phyloP scores from a whole-genome alignment of 768 basidiomycete species.

The Boletus tylopilopsis region DNA sequence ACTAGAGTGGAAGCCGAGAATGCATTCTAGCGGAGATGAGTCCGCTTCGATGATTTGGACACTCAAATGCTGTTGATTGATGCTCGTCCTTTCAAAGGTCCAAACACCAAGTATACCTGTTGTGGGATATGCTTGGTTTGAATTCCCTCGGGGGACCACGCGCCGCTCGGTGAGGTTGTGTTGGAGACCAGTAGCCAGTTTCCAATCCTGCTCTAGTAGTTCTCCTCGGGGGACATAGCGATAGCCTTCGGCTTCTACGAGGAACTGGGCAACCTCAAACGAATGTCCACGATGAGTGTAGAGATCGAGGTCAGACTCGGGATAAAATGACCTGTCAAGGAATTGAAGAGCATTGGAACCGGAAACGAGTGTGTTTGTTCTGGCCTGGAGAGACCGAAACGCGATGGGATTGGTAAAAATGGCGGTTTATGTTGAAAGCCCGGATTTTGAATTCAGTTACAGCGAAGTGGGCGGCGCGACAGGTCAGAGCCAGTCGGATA shows the following conservation, averaged over 20 bases:
- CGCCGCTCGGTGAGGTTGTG: conserved; percentile 21
- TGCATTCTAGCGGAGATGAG: conserved; percentile 25
- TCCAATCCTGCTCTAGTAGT: conserved; percentile 19
- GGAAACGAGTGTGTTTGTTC: conserved; percentile 45
- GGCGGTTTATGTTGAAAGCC: conserved; percentile 35
- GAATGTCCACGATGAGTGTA: conserved; percentile 37
- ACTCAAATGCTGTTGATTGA: conserved; percentile 13
- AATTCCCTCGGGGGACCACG: rapidly evolving
- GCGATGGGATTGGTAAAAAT: conserved; percentile 31
- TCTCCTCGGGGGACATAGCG: conserved; percentile 17
- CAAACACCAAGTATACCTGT: conserved; percentile 11
- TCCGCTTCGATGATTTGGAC: conserved; percentile 38
- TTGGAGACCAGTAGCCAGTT: not conserved
- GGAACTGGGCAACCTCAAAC: too few relatives aligned
- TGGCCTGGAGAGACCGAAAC: conserved; percentile 43
- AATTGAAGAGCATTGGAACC: conserved; percentile 54
- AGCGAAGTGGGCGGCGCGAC: conserved; percentile 11
- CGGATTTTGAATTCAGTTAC: conserved; percentile 21
- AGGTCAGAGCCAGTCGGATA: conserved; percentile 20
- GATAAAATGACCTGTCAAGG: conserved; percentile 42
- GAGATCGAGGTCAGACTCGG: conserved; percentile 48
- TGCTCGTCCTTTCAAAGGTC: conserved; percentile 21
- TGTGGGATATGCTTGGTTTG: not conserved
- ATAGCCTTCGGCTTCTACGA: conserved; percentile 37
- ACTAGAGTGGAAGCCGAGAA: conserved; percentile 49